Evolutionary conservation across 345 rosid genomes (phyloP).

Genomic region (Citrus unshiu): DNA sequence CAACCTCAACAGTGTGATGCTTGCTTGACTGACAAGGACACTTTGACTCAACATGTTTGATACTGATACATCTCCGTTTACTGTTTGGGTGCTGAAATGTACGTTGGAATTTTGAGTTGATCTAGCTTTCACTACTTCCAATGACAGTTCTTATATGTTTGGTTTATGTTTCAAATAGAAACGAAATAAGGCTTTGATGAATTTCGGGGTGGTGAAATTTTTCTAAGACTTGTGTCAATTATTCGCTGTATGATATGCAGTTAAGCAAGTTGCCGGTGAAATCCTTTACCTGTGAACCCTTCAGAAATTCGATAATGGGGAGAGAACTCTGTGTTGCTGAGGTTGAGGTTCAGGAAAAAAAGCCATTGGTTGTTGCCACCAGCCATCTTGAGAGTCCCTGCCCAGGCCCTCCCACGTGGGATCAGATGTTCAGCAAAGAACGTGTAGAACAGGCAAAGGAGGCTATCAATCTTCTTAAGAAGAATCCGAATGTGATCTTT

Average conservation of each 20-base stretch:
- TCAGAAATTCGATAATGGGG: slow-evolving; percentile 79
- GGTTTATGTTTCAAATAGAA: background rate
- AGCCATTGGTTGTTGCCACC: slow-evolving; percentile 67
- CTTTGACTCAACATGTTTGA: background rate
- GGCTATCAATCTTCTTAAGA: slow-evolving; percentile 46
- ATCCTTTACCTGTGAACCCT: slow-evolving; percentile 55
- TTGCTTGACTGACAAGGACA: background rate
- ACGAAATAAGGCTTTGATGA: background rate
- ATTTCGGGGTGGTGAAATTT: background rate
- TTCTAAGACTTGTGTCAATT: background rate
- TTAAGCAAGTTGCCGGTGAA: slow-evolving; percentile 74
- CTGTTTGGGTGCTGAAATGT: background rate
- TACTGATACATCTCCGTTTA: background rate
- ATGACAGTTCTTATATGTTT: background rate
- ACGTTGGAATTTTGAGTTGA: background rate
- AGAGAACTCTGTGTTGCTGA: slow-evolving; percentile 76
- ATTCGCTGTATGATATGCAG: slow-evolving; percentile 36
- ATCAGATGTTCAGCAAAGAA: slow-evolving; percentile 94
- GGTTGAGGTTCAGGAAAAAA: slow-evolving; percentile 53
- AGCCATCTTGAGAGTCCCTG: slow-evolving; percentile 98
- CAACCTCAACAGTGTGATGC: background rate
- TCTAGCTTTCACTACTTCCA: background rate
- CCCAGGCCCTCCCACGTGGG: slow-evolving; percentile 92
- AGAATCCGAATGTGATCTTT: slow-evolving; percentile 62
- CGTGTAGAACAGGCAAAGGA: slow-evolving; percentile 80